phyloP scores from a whole-genome alignment of 345 rosid genomes.

The Reutealis trisperma region DNA sequence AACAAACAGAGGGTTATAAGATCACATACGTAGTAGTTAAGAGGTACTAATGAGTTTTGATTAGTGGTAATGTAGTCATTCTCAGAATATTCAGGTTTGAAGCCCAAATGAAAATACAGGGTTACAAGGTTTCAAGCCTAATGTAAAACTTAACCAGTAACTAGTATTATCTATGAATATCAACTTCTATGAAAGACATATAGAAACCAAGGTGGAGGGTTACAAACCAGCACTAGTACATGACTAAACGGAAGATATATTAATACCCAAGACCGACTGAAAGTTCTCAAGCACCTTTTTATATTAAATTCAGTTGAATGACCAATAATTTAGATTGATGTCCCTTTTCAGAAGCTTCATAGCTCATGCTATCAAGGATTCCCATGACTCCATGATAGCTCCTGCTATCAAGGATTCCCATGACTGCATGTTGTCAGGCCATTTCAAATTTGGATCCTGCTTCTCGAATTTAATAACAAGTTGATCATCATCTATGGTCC shows the following conservation, averaged over 20 bases:
- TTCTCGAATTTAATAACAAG: conserved; percentile 83
- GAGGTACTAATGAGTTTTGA: too few species aligned
- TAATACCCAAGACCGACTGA: conserved; percentile 82
- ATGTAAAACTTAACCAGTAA: neutral
- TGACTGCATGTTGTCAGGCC: too few species aligned
- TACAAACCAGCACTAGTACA: neutral
- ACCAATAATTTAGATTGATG: conserved; percentile 74
- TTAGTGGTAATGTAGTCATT: too few species aligned
- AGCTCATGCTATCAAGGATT: conserved; percentile 32
- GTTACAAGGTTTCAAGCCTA: too few species aligned
- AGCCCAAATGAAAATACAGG: too few species aligned
- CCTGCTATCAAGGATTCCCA: too few species aligned
- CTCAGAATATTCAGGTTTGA: too few species aligned
- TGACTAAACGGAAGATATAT: neutral
- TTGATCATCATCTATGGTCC: conserved; percentile 61
- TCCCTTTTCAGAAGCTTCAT: conserved; percentile 20
- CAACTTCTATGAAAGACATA: neutral
- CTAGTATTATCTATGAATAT: neutral
- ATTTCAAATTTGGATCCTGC: conserved; percentile 74
- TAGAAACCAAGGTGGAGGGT: neutral
- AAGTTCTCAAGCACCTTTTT: conserved; percentile 68
- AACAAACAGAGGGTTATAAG: too few species aligned
- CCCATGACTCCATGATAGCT: conserved; percentile 91
- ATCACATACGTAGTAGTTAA: too few species aligned
- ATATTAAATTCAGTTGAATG: conserved; percentile 71